Base-by-base conservation (phyloP, 257 asterid species). In the Coffea canephora region DNA sequence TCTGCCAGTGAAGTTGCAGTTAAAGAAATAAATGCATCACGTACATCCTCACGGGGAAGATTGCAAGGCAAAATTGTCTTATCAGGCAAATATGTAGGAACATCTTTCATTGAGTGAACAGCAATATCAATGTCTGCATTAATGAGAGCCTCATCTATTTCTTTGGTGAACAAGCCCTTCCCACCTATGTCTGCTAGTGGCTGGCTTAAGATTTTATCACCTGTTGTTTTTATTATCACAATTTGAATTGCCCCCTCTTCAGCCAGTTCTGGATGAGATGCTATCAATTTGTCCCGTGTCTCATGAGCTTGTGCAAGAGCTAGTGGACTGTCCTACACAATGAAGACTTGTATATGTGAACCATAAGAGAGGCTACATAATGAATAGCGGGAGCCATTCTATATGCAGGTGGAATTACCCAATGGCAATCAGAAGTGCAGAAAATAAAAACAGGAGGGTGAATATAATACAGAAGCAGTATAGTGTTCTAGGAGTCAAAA, bases 141-240 rank as follows among this genome's bases (percentile, higher is more conserved):
- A 72, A 96, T 83, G 64, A 96, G 97, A 6, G 99, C 98, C 89
- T 96, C 99, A 0, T 96, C 99, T 75, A 94, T 96, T 87, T 94
- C 99, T 86, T 96, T 96, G 0, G 98, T 96, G 83, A 96, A 96
- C 78, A 96, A 82, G 61, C 99, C 99, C 90, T 96, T 96, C 59
- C 99, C 99, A 65, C 99, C 99, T 21, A 96, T 96, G 87, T 96
- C 99, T 59, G 99, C 99, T 73, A 96, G 85, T 36, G 98, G 99
- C 87, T 96, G 99, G 82, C 89, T 94, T 79, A 94, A 75, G 69
- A 94, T 92, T 81, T 94, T 96, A 82, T 96, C 99, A 34, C 99
- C 98, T 1, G 99, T 96, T 0, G 99, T 94, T 83, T 96, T 96
- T 77, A 94, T 94, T 77, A 94, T 83, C 73, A 94, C 94, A 74